Evolutionary conservation across 164 flowering plant species (phyloP).

Genomic region (Aristolochia californica): DNA sequence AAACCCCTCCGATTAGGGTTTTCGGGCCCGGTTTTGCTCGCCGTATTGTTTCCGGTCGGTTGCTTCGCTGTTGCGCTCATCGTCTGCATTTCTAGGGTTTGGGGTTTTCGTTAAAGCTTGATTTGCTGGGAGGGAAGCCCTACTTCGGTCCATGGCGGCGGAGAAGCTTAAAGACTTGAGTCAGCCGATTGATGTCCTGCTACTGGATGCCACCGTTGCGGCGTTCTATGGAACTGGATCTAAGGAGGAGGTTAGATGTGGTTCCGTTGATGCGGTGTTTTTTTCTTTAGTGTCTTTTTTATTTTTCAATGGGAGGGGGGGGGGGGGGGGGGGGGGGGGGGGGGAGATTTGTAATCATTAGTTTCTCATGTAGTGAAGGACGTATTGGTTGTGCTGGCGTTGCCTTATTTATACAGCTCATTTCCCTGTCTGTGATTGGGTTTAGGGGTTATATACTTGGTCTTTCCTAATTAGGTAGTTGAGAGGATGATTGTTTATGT

Average conservation of each 20-base stretch:
- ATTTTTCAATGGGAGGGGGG: background rate
- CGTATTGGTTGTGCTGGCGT: background rate
- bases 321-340: background rate
- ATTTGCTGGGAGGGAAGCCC: too few species aligned
- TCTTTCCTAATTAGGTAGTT: too few species aligned
- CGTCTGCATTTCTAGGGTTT: conserved; percentile 4
- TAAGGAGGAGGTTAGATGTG: conserved; percentile 63
- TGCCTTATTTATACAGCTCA: too few species aligned
- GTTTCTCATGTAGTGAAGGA: background rate
- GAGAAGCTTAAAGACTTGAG: conserved; percentile 88
- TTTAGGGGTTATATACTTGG: too few species aligned
- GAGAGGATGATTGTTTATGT: background rate
- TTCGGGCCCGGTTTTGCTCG: background rate
- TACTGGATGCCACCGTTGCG: conserved; percentile 95
- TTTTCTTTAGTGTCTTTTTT: background rate
- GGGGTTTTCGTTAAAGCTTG: too few species aligned
- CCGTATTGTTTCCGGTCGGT: too few species aligned
- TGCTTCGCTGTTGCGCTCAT: background rate
- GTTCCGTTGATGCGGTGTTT: background rate
- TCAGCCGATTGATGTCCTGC: conserved; percentile 76
- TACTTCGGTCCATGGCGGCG: conserved; percentile 52
- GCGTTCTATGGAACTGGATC: conserved; percentile 99
- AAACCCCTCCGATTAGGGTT: conserved; percentile 7
- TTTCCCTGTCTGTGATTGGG: too few species aligned
- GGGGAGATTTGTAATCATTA: background rate